phyloP scores from a whole-genome alignment of 257 asterid species.

The Solanum etuberosum region DNA sequence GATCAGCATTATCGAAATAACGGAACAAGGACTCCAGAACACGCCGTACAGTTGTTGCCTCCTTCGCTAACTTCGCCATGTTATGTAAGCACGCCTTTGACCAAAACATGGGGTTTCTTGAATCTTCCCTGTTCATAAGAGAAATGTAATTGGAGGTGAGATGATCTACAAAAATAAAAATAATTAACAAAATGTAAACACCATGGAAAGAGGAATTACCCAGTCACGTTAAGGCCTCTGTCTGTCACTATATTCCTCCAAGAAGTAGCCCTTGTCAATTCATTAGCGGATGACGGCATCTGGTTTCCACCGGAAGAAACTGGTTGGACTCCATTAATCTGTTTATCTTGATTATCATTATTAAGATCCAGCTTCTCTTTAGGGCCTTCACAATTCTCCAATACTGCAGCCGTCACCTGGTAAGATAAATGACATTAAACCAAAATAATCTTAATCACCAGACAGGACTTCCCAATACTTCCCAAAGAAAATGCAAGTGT shows the following conservation, averaged over 20 bases:
- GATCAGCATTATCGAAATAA: constrained; percentile 49
- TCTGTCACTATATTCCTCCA: constrained; percentile 60
- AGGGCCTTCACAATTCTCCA: constrained; percentile 46
- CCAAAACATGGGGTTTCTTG: constrained; percentile 56
- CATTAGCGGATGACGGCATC: constrained; percentile 21
- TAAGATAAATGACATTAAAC: constrained; percentile 35
- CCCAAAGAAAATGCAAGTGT: background rate
- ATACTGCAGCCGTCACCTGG: constrained; percentile 67
- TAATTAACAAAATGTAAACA: background rate
- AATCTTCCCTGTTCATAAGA: constrained; percentile 47
- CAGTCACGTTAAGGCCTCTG: constrained; percentile 34
- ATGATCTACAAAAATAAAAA: constrained; percentile 6
- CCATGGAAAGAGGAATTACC: constrained; percentile 30
- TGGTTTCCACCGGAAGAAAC: constrained; percentile 25
- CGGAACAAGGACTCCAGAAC: constrained; percentile 66
- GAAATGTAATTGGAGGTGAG: constrained; percentile 11
- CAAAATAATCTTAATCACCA: constrained; percentile 18
- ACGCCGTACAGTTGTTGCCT: constrained; percentile 65
- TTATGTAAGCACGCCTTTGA: constrained; percentile 66
- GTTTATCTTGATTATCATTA: constrained; percentile 20
- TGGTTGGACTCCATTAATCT: constrained; percentile 11
- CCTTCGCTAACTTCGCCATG: constrained; percentile 67
- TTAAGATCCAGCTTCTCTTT: constrained; percentile 19
- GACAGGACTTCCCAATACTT: background rate
- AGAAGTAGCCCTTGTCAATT: constrained; percentile 47